phyloP scores from a whole-genome alignment of 495 filamentous ascomycete species.

The Symbiotaphrina buchneri region DNA sequence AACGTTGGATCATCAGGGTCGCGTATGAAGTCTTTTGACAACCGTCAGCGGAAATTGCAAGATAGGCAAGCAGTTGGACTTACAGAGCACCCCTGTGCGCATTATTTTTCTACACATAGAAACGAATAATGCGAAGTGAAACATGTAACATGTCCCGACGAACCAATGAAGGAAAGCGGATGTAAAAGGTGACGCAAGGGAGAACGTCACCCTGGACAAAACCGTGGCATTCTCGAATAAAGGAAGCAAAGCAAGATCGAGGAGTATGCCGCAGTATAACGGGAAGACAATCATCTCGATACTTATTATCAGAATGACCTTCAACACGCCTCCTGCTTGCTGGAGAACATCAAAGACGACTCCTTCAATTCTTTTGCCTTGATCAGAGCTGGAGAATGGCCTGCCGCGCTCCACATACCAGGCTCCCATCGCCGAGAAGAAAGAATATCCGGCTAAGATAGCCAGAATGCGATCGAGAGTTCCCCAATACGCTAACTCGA shows the following conservation, averaged over 20 bases:
- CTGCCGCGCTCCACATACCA: constrained; percentile 52
- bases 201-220: constrained; percentile 52
- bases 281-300: constrained; percentile 99
- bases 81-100: constrained; percentile 77
- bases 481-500: constrained; percentile 51
- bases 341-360: constrained; percentile 62
- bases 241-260: constrained; percentile 75
- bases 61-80: constrained; percentile 12
- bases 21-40: constrained; percentile 63
- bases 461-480: constrained; percentile 57
- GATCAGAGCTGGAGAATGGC: constrained; percentile 37
- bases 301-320: constrained; percentile 94
- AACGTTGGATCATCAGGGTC: constrained; percentile 98
- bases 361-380: constrained; percentile 51
- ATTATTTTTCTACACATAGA: constrained; percentile 98
- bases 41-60: background rate
- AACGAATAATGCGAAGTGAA: constrained; percentile 96
- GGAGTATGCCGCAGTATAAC: constrained; percentile 77
- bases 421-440: constrained; percentile 47
- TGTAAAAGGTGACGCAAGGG: constrained; percentile 50
- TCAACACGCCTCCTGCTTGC: constrained; percentile 90
- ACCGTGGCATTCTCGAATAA: constrained; percentile 65
- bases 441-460: constrained; percentile 57
- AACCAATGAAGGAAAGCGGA: constrained; percentile 98
- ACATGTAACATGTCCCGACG: constrained; percentile 97